Evolutionary conservation across 495 filamentous ascomycete genomes (phyloP), one percentile per base, ranked within the genome.

Genomic region (Tuber calosporum): DNA sequence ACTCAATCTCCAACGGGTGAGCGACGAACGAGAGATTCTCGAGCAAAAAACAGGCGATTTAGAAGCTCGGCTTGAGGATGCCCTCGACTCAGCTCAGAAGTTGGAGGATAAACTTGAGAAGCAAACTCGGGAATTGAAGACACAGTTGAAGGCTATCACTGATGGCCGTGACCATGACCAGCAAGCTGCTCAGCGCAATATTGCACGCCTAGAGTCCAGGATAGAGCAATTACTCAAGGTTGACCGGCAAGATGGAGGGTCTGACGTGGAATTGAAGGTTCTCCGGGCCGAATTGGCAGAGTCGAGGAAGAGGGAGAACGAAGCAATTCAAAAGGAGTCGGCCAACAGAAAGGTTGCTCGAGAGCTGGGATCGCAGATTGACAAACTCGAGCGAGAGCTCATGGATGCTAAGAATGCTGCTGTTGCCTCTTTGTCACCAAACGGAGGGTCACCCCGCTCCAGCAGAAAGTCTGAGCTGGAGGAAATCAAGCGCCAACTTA

Each of bases 381-480:
- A 81, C 62, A 84, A 86, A 17, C 82, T 87, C 45, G 86, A 88
- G 76, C 82, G 85, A 45, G 82, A 84, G 70, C 75, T 85, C 8
- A 83, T 85, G 66, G 84, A 87, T 37, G 83, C 82, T 3, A 82
- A 84, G 42, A 81, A 86, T 20, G 72, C 79, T 20, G 70, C 72
- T 36, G 66, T 39, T 8, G 86, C 86, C 40, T 82, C 83, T 15
- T 83, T 83, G 7, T 84, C 84, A 5, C 87, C 87, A 20, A 43
- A 76, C 13, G 72, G 67, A 41, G 79, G 48, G 17, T 75, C 79
- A 36, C 79, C 80, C 20, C 72, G 80, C 36, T 89, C 90, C 26
- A 86, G 86, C 26, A 84, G 86, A 42, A 88, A 91, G 71, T 86
- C 85, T 26, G 90, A 92, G 79, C 75, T 92, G 19, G 84, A 86